A percentile compares a stretch with the other conserved stretches of the same genome.
Conservation (phyloP, 345 rosid species). For the Clausena lansium region DNA sequence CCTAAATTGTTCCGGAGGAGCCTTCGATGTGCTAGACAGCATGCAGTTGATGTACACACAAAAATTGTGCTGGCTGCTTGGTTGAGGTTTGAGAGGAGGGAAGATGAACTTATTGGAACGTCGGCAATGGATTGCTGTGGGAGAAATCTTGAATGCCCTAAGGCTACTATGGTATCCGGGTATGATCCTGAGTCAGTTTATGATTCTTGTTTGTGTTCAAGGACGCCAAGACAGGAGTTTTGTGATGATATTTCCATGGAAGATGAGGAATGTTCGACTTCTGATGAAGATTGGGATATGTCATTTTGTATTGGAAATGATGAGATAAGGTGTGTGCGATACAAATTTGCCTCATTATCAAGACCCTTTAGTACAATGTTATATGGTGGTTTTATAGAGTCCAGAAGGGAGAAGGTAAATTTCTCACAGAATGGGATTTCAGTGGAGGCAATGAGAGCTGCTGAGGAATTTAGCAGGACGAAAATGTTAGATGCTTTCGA, state of each 20-base stretch:
- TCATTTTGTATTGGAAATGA: slow-evolving; percentile 74
- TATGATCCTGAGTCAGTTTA: slow-evolving; percentile 64
- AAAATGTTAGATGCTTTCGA: slow-evolving; percentile 48
- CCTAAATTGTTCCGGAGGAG: slow-evolving; percentile 78
- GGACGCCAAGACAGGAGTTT: slow-evolving; percentile 31
- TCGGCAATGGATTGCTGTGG: slow-evolving; percentile 83
- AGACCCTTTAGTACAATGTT: slow-evolving; percentile 75
- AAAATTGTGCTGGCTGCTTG: slow-evolving; percentile 88
- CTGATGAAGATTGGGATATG: slow-evolving; percentile 65
- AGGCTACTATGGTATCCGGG: slow-evolving; percentile 68
- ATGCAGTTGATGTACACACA: slow-evolving; percentile 70
- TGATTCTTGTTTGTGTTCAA: slow-evolving; percentile 65
- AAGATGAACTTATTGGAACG: slow-evolving; percentile 76
- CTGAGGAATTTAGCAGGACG: slow-evolving; percentile 69
- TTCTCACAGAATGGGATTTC: slow-evolving; percentile 73
- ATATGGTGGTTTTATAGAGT: slow-evolving; percentile 70
- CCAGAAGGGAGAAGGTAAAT: slow-evolving; percentile 62
- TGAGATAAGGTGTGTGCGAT: slow-evolving; percentile 71
- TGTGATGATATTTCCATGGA: slow-evolving; percentile 25
- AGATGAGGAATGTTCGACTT: slow-evolving; percentile 69
- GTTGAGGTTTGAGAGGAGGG: slow-evolving; percentile 92
- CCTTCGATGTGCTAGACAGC: slow-evolving; percentile 71
- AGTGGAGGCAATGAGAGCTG: slow-evolving; percentile 65
- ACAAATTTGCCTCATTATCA: slow-evolving; percentile 67
- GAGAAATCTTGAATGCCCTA: slow-evolving; percentile 81